Evolutionary conservation across 1,139 yeast species (phyloP).

Genomic region (Lodderomyces jiufengensis): DNA sequence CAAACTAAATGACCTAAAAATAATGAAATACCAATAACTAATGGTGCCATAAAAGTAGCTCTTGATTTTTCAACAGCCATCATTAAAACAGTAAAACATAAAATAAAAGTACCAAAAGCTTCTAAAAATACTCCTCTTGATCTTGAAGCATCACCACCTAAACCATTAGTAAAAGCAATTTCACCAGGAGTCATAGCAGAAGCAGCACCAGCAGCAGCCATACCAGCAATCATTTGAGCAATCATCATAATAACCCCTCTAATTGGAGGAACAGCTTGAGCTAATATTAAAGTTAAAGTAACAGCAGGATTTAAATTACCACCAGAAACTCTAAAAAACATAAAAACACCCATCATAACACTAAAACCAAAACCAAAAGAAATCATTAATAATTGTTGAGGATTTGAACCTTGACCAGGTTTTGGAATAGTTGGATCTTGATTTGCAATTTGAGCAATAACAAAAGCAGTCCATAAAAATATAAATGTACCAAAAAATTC

Average conservation of each 20-base stretch:
- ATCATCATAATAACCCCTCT: slow-evolving; percentile 65
- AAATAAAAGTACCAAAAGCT: slow-evolving; percentile 72
- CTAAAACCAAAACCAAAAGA: slow-evolving; percentile 86
- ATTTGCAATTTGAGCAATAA: slow-evolving; percentile 84
- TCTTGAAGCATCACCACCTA: slow-evolving; percentile 71
- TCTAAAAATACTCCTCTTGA: slow-evolving; percentile 79
- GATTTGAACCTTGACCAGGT: slow-evolving; percentile 46
- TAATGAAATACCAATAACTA: slow-evolving; percentile 77
- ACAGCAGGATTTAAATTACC: slow-evolving; percentile 93
- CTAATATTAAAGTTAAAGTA: slow-evolving; percentile 64
- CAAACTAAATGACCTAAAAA: slow-evolving; percentile 80
- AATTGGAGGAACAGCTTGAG: slow-evolving; percentile 69
- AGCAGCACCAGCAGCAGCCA: slow-evolving; percentile 93
- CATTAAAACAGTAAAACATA: slow-evolving; percentile 75
- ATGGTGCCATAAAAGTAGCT: slow-evolving; percentile 77
- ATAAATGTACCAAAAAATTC: slow-evolving; percentile 86
- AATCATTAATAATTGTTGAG: slow-evolving; percentile 71
- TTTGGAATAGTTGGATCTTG: slow-evolving; percentile 48
- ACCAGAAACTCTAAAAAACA: slow-evolving; percentile 79
- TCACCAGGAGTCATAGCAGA: slow-evolving; percentile 84
- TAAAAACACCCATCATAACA: slow-evolving; percentile 71
- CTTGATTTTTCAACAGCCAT: slow-evolving; percentile 81
- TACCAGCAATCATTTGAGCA: slow-evolving; percentile 77
- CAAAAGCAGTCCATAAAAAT: slow-evolving; percentile 77
- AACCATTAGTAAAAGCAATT: slow-evolving; percentile 64